Percentiles rank a stretch among this genome's conserved stretches.
Evolutionary conservation across 768 basidiomycete species (phyloP).

Genomic region (Serpula lacrymans): DNA sequence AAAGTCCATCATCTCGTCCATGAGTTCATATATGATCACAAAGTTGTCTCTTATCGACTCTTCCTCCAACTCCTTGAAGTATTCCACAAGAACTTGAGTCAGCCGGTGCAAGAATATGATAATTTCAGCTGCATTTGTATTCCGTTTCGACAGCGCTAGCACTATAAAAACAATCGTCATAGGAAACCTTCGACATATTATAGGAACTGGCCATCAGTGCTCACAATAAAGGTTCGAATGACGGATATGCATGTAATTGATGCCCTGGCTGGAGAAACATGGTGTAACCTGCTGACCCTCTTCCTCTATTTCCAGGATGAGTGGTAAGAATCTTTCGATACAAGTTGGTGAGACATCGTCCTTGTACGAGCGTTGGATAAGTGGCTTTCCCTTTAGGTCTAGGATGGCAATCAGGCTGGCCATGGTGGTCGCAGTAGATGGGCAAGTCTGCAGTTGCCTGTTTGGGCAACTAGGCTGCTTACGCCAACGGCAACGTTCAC

Average conservation of each 20-base stretch:
- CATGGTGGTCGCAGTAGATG: slow-evolving; percentile 28
- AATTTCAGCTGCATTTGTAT: slow-evolving; percentile 93
- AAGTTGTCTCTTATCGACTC: slow-evolving; percentile 99
- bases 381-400: slow-evolving; percentile 96
- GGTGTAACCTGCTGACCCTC: slow-evolving; percentile 95
- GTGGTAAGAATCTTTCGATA: slow-evolving; percentile 91
- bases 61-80: slow-evolving; percentile 99
- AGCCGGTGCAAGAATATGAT: slow-evolving; percentile 96
- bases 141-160: slow-evolving; percentile 92
- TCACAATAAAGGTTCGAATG: slow-evolving; percentile 96
- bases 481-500: no score
- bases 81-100: slow-evolving; percentile 89
- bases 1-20: slow-evolving; percentile 99
- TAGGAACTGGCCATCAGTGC: slow-evolving; percentile 26
- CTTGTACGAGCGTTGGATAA: slow-evolving; percentile 94
- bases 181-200: no score
- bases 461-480: no score
- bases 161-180: slow-evolving; percentile 53
- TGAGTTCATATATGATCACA: slow-evolving; percentile 96
- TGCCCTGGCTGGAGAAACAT: slow-evolving; percentile 90
- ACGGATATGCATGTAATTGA: slow-evolving; percentile 98
- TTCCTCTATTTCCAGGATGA: slow-evolving; percentile 94
- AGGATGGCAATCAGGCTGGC: slow-evolving; percentile 86
- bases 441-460: no score
- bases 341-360: slow-evolving; percentile 91